Evolutionary conservation across 371 early-diverging fungal species (phyloP).

Genomic region (Mortierella sp.): DNA sequence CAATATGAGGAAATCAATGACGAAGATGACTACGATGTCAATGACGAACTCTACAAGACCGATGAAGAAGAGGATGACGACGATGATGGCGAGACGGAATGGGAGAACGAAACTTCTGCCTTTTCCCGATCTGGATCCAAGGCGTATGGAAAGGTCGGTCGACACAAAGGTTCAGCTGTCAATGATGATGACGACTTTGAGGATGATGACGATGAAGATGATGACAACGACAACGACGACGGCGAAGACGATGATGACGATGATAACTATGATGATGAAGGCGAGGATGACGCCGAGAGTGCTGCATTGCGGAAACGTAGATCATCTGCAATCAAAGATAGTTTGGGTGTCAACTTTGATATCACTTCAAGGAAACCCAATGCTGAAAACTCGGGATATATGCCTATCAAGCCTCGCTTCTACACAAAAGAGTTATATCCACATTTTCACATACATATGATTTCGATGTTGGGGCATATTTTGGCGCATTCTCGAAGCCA

Average conservation of each 20-base stretch:
- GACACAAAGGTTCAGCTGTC: not conserved
- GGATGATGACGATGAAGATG: slow-evolving; percentile 11
- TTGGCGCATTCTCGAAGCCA: slow-evolving; percentile 68
- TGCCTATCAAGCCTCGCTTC: not conserved
- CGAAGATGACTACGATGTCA: slow-evolving; percentile 33
- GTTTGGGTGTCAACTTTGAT: not conserved
- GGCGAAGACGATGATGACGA: slow-evolving; percentile 14
- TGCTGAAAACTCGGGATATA: not conserved
- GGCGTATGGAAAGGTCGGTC: slow-evolving; percentile 13
- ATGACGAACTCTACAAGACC: slow-evolving; percentile 36
- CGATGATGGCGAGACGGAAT: slow-evolving; percentile 32
- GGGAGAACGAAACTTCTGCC: slow-evolving; percentile 30
- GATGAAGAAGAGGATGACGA: slow-evolving; percentile 28
- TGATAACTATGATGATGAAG: slow-evolving; percentile 13
- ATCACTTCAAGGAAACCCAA: not conserved
- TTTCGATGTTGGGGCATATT: slow-evolving; percentile 73
- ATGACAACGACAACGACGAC: not conserved
- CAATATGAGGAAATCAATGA: slow-evolving; percentile 20
- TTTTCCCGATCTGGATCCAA: slow-evolving; percentile 11
- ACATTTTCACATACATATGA: slow-evolving; percentile 52
- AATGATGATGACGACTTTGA: not conserved
- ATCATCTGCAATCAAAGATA: not conserved
- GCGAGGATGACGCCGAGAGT: not conserved
- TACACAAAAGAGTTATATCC: slow-evolving; percentile 28
- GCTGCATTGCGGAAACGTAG: not conserved